Evolutionary conservation across 108 stramenopile species (phyloP), one percentile per base, ranked within the genome.

Genomic region (Ochromonas danica): DNA sequence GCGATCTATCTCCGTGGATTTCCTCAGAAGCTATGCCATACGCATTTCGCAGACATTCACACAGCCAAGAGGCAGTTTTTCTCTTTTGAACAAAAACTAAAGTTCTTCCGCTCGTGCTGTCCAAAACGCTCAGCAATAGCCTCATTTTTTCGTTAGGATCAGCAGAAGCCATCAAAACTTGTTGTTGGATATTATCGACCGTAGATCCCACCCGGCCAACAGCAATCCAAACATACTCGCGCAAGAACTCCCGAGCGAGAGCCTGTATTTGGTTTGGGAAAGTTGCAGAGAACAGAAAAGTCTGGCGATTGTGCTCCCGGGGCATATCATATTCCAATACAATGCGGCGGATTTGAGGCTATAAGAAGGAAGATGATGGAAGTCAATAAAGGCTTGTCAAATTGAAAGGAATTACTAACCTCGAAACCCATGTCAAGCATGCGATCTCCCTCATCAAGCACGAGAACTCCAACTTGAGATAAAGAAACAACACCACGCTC

Each of bases 121-220:
- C 45, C 42, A 75, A 17, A 6, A 3, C 72, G 28, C 45, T n/a
- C 6, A 38, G 3, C 25, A 60, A 27, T 10, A 38, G 72, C 14
- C 31, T 14, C 42, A 70, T 38, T 22, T 70, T 70, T 31, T 40
- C 22, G 40, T 38, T 10, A 10, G 67, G 67, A 70, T 70, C 67
- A 31, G 67, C 2, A n/a, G 67, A 17, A 17, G 67, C 67, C 36
- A 70, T 14, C 72, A 75, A 30, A 6, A 38, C 6, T n/a, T n/a
- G 72, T 42, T 75, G 39, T 2, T 10, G 14, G 17, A 75, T 75
- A 22, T 42, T 38, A 30, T 42, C 39, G 42, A 41, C 39, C n/a
- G 85, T 82, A 62, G 81, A 82, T 35, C 87, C 87, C 38, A 85
- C 84, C 27, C 80, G 42, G 25, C 80, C 80, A 10, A 80, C 84